A percentile compares a stretch with the other conserved stretches of the same genome.
Evolutionary conservation across 2,329 filamentous ascomycete genomes (phyloP).

Genomic region (Pseudogymnoascus sp.): DNA sequence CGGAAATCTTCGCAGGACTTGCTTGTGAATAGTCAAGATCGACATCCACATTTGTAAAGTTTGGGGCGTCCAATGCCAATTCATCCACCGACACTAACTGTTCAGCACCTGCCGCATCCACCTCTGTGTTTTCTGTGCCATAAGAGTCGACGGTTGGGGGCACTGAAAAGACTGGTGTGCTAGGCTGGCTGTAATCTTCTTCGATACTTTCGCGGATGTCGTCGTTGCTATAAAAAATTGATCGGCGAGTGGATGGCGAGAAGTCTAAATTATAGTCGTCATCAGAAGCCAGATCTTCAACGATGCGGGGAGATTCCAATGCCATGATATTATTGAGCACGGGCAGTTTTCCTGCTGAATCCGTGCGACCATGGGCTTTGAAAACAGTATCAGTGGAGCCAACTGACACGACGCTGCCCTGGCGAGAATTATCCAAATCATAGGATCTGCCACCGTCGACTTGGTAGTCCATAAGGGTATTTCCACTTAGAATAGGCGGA

Average conservation of each 20-base stretch:
- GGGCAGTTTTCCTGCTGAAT: slow-evolving; percentile 13
- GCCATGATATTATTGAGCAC: not conserved
- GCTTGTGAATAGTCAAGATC: slow-evolving; percentile 16
- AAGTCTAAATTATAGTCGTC: not conserved
- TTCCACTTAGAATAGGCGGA: not conserved
- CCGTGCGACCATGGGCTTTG: slow-evolving; percentile 14
- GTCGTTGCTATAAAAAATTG: not conserved
- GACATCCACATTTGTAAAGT: slow-evolving; percentile 22
- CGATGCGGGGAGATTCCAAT: not conserved
- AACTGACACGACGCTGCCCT: slow-evolving; percentile 3
- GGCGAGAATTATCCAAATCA: not conserved
- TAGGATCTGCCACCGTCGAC: slow-evolving; percentile 1
- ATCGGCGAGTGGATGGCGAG: slow-evolving; percentile 1
- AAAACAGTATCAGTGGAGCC: slow-evolving; percentile 10
- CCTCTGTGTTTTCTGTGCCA: not conserved
- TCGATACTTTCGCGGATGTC: not conserved
- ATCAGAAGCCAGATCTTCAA: slow-evolving; percentile 4
- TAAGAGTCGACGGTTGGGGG: not conserved
- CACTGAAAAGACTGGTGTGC: not conserved
- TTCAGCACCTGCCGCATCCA: not conserved
- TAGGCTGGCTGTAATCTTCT: not conserved
- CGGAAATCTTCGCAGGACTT: slow-evolving; percentile 28
- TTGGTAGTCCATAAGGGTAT: not conserved
- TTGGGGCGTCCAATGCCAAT: slow-evolving; percentile 19
- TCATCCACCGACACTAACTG: not conserved